Percentiles rank a stretch among this genome's conserved stretches.
Evolutionary conservation across 2,329 filamentous ascomycete genomes (phyloP).

Genomic region (Karstenula rhodostoma): DNA sequence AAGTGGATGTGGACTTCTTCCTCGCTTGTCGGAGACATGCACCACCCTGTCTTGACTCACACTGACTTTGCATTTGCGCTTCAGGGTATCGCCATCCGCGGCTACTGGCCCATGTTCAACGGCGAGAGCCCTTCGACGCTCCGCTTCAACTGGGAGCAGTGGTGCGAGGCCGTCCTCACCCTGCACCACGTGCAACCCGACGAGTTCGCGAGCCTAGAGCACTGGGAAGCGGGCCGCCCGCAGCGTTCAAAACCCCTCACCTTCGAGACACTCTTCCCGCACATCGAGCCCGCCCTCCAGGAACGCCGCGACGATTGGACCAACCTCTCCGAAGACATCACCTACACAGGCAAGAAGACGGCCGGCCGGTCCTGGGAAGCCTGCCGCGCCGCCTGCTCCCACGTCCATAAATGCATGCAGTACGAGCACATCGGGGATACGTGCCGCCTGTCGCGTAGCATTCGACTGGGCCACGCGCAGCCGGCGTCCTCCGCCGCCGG

Average conservation of each 20-base stretch:
- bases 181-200: conserved; percentile 45
- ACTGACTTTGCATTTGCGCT: no score
- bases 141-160: conserved; percentile 50
- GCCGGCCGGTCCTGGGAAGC: conserved; percentile 36
- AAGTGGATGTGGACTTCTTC: no score
- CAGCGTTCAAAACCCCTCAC: conserved; percentile 38
- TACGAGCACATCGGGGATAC: conserved; percentile 41
- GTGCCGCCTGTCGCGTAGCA: conserved; percentile 38
- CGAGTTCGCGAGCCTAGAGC: conserved; percentile 38
- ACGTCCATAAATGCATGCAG: conserved; percentile 42
- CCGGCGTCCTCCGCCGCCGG: conserved; percentile 27
- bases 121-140: conserved; percentile 51
- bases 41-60: no score
- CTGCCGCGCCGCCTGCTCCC: conserved; percentile 39
- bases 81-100: conserved; percentile 46
- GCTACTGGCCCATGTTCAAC: conserved; percentile 57
- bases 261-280: conserved; percentile 44
- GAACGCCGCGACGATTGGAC: conserved; percentile 41
- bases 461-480: conserved; percentile 41
- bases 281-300: conserved; percentile 38
- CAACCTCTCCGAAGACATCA: conserved; percentile 43
- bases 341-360: conserved; percentile 27
- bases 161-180: conserved; percentile 54
- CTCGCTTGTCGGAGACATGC: no score
- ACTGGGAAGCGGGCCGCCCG: conserved; percentile 37